Evolutionary conservation across 495 filamentous ascomycete genomes (phyloP).

Genomic region (Durotheca rogersii): DNA sequence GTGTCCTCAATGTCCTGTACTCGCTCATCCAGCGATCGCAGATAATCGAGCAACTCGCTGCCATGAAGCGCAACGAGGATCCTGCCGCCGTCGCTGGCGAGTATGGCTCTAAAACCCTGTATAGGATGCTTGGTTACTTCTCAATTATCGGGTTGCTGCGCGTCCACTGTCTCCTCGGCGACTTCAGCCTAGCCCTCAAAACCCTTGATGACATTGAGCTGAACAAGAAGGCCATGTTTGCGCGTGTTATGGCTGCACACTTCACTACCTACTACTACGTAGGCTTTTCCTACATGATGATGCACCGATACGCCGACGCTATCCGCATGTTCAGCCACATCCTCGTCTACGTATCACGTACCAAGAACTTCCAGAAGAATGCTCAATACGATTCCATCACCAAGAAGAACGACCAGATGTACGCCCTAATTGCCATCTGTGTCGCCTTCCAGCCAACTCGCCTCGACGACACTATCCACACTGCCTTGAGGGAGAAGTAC

Average conservation of each 20-base stretch:
- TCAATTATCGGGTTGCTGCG: conserved; percentile 96
- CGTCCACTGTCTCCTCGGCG: conserved; percentile 93
- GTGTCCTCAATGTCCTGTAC: conserved; percentile 98
- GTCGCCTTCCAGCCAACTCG: conserved; percentile 95
- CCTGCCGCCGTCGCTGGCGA: conserved; percentile 82
- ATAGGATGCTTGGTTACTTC: conserved; percentile 99
- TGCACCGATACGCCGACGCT: conserved; percentile 97
- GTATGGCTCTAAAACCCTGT: conserved; percentile 87
- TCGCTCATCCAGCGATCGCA: conserved; percentile 97
- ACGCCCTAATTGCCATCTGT: conserved; percentile 96
- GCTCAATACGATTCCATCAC: conserved; percentile 95
- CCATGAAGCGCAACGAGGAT: conserved; percentile 92
- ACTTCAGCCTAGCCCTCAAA: conserved; percentile 97
- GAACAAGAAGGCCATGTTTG: conserved; percentile 99
- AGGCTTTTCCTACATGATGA: conserved; percentile 99
- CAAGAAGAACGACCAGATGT: conserved; percentile 99
- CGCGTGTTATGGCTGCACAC: conserved; percentile 98
- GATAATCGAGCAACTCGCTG: conserved; percentile 92
- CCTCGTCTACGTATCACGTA: conserved; percentile 95
- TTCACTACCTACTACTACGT: conserved; percentile 99
- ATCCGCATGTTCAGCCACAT: conserved; percentile 99
- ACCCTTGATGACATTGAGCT: conserved; percentile 98
- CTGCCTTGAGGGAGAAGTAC: conserved; percentile 95
- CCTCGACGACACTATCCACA: conserved; percentile 98
- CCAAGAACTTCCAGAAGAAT: conserved; percentile 99